phyloP scores from a whole-genome alignment of 495 filamentous ascomycete genomes.

The Monascus purpureus region DNA sequence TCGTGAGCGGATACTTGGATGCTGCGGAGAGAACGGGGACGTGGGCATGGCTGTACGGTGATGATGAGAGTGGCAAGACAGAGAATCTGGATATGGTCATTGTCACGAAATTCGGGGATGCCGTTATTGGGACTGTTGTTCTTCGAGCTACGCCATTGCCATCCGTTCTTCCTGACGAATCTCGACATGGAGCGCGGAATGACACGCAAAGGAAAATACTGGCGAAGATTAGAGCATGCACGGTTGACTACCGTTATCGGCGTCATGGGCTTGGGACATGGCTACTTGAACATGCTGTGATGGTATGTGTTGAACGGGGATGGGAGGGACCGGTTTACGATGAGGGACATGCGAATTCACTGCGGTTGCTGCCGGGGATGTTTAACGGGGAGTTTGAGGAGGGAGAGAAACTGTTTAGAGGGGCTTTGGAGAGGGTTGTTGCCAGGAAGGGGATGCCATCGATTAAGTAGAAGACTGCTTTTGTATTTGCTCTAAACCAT shows the following conservation, averaged over 20 bases:
- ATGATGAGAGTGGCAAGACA: not conserved
- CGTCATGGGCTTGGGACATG: conserved; percentile 51
- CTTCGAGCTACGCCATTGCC: conserved; percentile 21
- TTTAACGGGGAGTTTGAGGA: conserved; percentile 47
- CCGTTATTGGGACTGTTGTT: conserved; percentile 42
- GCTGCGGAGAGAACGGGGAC: conserved; percentile 37
- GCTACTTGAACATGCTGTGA: conserved; percentile 53
- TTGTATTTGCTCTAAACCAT: too few relatives aligned
- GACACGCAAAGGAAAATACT: conserved; percentile 1
- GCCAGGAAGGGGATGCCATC: too few relatives aligned
- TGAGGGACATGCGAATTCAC: conserved; percentile 51
- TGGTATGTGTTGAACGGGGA: conserved; percentile 40
- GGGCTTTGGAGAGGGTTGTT: too few relatives aligned
- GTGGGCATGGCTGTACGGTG: conserved; percentile 29
- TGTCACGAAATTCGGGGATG: conserved; percentile 39
- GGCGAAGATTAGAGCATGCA: conserved; percentile 57
- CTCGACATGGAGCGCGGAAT: conserved; percentile 1
- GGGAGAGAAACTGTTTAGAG: conserved; percentile 38
- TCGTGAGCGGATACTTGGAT: conserved; percentile 33
- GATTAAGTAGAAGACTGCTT: too few relatives aligned
- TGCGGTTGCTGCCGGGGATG: conserved; percentile 40
- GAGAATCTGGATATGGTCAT: conserved; percentile 24
- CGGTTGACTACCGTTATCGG: conserved; percentile 52
- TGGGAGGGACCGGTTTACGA: conserved; percentile 46
- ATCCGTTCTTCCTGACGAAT: conserved; percentile 1